Evolutionary conservation across 257 asterid species (phyloP), one percentile per base, ranked within the genome.

Genomic region (Gentiana straminea): DNA sequence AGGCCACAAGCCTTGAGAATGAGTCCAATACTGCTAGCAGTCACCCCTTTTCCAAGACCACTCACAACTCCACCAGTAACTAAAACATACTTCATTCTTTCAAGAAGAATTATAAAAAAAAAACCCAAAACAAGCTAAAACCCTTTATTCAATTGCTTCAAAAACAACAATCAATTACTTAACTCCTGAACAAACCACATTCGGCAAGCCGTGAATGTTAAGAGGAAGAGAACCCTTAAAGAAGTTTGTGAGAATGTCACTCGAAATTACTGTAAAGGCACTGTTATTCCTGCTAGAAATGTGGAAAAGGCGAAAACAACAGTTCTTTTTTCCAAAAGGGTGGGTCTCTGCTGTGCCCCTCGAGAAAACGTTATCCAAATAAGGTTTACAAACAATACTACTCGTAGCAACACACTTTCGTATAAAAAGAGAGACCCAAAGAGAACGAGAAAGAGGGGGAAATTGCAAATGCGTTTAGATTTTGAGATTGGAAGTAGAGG

Each of bases 21-120:
- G 77, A 89, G 92, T 9, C 97, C 97, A 53, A 89, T 80, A 62
- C 97, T 89, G 78, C 97, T 89, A 53, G 97, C 97, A 13, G 97
- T 89, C 56, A 89, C 97, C 46, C 97, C 97, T 69, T 89, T 89
- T 15, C 97, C 97, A 13, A 89, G 84, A n/a, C 97, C 95, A 62
- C 97, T 89, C 11, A 89, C 97, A 34, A 89, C 97, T 63, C 97
- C 97, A 11, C 97, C 97, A 13, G 95, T 89, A 8, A 89, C 97
- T 79, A 89, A 73, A 8, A 89, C 94, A 66, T 89, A 89, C 87
- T 89, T 89, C 97, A 89, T 89, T 76, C 61, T 60, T 48, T 2
- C n/a, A 37, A 24, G 24, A 24, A 24, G 24, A 24, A 33, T 45
- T 35, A 33, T 37, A 36, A 13, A 33, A 59, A 4, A 7, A 36